Conservation (phyloP, 495 filamentous ascomycete species). For the Penicillium salamii region DNA sequence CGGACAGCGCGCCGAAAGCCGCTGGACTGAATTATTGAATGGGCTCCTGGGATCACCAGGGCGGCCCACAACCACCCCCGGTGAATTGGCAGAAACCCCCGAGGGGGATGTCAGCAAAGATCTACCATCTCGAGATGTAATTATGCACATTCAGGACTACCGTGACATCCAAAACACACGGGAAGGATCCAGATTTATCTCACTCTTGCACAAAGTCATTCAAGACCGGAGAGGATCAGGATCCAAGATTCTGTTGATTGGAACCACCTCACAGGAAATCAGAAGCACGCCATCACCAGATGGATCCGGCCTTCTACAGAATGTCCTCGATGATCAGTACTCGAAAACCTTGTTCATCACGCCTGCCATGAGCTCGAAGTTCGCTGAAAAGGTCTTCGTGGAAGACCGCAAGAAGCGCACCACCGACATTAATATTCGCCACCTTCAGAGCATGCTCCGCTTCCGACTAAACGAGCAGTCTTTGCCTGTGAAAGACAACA, state of each 20-base stretch:
- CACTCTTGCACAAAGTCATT: conserved; percentile 65
- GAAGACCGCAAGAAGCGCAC: conserved; percentile 50
- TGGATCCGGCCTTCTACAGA: conserved; percentile 48
- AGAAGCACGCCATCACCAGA: conserved; percentile 21
- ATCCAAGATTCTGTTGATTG: conserved; percentile 71
- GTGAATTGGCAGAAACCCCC: conserved; percentile 8
- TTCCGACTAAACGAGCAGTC: conserved; percentile 38
- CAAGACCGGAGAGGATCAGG: conserved; percentile 66
- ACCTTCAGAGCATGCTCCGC: conserved; percentile 64
- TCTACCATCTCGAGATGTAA: conserved; percentile 40
- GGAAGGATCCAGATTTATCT: conserved; percentile 61
- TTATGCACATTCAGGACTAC: conserved; percentile 81
- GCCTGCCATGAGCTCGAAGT: conserved; percentile 34
- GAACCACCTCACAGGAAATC: conserved; percentile 51
- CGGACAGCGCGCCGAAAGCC: conserved; percentile 23
- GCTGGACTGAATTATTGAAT: conserved; percentile 37
- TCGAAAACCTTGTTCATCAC: conserved; percentile 51
- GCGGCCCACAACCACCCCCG: conserved; percentile 5
- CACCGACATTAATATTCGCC: conserved; percentile 63
- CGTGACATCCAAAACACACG: conserved; percentile 64
- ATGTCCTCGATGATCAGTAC: conserved; percentile 49
- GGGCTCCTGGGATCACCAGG: conserved; percentile 30
- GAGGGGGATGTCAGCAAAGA: conserved; percentile 12
- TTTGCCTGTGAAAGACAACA: conserved; percentile 30
- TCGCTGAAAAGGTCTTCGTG: conserved; percentile 35